Evolutionary conservation across 108 stramenopile species (phyloP).

Genomic region (Pseudonitzschia multiseries): DNA sequence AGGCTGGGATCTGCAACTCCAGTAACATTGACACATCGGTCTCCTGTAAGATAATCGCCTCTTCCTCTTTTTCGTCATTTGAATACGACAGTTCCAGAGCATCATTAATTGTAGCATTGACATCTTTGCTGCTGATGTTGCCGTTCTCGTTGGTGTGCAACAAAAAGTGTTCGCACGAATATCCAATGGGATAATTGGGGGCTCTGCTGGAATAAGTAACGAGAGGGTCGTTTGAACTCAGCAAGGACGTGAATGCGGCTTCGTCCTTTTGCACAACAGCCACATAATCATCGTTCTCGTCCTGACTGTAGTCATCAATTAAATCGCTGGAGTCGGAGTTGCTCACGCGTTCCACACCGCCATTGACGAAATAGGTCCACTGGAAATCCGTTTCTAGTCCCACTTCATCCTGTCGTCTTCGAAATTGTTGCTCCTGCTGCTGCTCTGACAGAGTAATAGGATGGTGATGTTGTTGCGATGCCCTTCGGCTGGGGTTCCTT

Average conservation of each 20-base stretch:
- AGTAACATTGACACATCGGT: not conserved
- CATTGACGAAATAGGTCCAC: not conserved
- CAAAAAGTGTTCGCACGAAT: conserved; percentile 9
- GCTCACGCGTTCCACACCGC: not conserved
- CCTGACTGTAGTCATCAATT: not conserved
- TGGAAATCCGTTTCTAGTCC: not conserved
- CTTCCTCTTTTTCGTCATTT: not conserved
- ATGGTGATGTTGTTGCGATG: not conserved
- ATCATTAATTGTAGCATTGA: not conserved
- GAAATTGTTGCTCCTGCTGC: not conserved
- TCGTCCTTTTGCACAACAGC: not conserved
- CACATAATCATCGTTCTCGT: conserved; percentile 1
- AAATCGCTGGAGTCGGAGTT: not conserved
- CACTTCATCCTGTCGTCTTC: not conserved
- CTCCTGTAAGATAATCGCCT: not conserved
- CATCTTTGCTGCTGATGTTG: not conserved
- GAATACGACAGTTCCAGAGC: not conserved
- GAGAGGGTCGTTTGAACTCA: not conserved
- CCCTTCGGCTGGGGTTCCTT: not conserved
- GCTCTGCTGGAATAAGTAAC: conserved; percentile 1
- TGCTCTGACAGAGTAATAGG: not conserved
- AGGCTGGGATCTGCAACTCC: not conserved
- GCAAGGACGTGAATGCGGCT: not conserved
- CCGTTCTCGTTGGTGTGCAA: not conserved
- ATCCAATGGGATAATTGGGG: conserved; percentile 5